phyloP scores from a whole-genome alignment of 2,329 filamentous ascomycete genomes.

The Fusarium oligoseptatum region DNA sequence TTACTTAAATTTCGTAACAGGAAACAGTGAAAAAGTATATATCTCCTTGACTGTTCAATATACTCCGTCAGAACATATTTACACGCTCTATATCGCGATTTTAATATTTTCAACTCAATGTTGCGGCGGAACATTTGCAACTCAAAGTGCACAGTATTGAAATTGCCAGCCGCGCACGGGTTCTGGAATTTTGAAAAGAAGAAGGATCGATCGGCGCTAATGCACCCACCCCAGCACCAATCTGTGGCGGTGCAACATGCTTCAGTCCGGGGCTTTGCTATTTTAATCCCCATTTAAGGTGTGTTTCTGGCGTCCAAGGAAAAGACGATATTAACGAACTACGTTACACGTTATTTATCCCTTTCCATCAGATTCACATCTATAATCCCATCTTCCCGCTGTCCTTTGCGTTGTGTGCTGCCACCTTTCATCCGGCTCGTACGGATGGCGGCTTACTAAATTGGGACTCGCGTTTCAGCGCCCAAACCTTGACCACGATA shows the following conservation, averaged over 20 bases:
- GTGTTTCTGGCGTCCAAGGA: background rate
- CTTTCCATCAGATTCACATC: background rate
- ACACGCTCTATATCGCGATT: background rate
- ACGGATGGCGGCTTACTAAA: background rate
- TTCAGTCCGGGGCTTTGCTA: conserved; percentile 30
- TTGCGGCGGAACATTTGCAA: background rate
- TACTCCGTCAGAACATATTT: background rate
- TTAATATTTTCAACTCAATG: background rate
- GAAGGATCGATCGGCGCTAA: conserved; percentile 52
- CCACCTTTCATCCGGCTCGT: background rate
- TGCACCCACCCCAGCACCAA: conserved; percentile 46
- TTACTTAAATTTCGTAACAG: background rate
- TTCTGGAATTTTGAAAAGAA: conserved; percentile 45
- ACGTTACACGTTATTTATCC: background rate
- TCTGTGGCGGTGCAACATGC: conserved; percentile 53
- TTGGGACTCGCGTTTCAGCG: conserved; percentile 32
- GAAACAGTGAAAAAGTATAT: background rate
- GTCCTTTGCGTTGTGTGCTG: background rate
- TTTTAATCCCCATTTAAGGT: conserved; percentile 11
- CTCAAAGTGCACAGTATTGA: conserved; percentile 5
- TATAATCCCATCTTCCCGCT: background rate
- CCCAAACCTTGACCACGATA: conserved; percentile 13
- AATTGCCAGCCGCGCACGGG: conserved; percentile 19
- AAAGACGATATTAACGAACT: background rate
- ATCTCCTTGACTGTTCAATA: background rate